Percentiles rank a stretch among this genome's conserved stretches.
Conservation (phyloP, 306 rosid genomes). For the Malus sylvestris region DNA sequence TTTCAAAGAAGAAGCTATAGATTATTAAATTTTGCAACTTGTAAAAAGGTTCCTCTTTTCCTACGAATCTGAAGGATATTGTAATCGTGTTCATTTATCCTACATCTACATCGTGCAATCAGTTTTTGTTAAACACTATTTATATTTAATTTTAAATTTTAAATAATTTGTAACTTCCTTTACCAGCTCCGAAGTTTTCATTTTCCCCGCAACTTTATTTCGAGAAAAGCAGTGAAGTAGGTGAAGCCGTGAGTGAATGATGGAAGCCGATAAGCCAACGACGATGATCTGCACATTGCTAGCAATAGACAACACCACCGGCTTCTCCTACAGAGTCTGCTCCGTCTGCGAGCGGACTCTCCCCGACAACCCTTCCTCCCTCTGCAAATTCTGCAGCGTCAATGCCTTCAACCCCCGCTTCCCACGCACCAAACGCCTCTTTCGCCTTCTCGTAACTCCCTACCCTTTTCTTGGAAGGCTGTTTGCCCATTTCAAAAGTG, state of each 20-base stretch:
- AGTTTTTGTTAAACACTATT: accelerated
- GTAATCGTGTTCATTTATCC: accelerated
- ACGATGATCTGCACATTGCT: constrained; percentile 38
- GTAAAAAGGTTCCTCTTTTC: too few species aligned
- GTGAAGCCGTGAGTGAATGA: too few species aligned
- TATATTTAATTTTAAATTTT: too few species aligned
- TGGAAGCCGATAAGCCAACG: constrained; percentile 27
- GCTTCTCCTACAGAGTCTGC: constrained; percentile 53
- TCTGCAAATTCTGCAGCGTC: constrained; percentile 48
- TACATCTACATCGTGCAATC: accelerated
- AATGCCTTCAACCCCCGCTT: constrained; percentile 27
- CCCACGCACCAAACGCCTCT: constrained; percentile 49
- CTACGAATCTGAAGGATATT: accelerated
- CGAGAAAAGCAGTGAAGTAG: too few species aligned
- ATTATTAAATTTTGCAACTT: too few species aligned
- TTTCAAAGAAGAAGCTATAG: too few species aligned
- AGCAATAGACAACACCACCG: constrained; percentile 42
- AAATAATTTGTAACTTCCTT: too few species aligned
- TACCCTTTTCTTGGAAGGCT: neutral
- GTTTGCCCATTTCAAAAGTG: neutral
- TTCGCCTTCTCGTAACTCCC: constrained; percentile 47
- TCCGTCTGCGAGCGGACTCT: constrained; percentile 54
- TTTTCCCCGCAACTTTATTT: too few species aligned
- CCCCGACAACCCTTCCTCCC: constrained; percentile 19
- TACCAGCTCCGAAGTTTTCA: too few species aligned